A percentile compares a stretch with the other conserved stretches of the same genome.
Conservation (phyloP, 371 early-diverging fungal species). For the Basidiobolus meristosporus region DNA sequence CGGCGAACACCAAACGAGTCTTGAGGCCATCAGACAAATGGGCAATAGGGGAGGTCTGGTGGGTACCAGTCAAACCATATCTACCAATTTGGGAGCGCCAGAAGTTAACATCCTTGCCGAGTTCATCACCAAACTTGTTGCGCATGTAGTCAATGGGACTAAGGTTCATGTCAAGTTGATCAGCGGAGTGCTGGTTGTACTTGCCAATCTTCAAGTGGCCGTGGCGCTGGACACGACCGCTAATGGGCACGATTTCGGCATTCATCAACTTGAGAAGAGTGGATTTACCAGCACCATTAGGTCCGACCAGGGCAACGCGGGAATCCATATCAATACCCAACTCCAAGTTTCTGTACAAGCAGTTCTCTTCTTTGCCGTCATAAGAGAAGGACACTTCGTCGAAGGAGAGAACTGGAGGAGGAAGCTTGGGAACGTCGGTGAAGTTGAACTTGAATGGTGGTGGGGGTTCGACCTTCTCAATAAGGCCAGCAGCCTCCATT, state of each 20-base stretch:
- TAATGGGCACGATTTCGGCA: conserved; percentile 64
- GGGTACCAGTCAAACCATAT: conserved; percentile 83
- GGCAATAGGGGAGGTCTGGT: conserved; percentile 77
- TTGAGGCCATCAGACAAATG: conserved; percentile 89
- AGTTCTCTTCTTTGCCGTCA: conserved; percentile 57
- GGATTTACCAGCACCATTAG: conserved; percentile 84
- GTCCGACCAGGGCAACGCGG: conserved; percentile 76
- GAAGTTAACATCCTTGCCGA: conserved; percentile 49
- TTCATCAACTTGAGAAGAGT: conserved; percentile 87
- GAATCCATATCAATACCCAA: conserved; percentile 94
- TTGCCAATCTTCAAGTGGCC: conserved; percentile 83
- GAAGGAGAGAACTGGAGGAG: conserved; percentile 94
- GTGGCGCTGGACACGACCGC: conserved; percentile 76
- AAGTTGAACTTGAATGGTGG: conserved; percentile 70
- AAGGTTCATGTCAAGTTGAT: conserved; percentile 74
- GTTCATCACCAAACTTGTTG: conserved; percentile 49
- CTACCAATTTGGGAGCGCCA: conserved; percentile 85
- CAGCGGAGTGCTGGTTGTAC: conserved; percentile 94
- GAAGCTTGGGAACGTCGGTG: conserved; percentile 69
- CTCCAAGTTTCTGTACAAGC: conserved; percentile 76
- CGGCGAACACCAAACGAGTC: conserved; percentile 89
- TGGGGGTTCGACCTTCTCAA: conserved; percentile 65
- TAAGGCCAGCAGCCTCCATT: conserved; percentile 94
- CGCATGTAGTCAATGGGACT: conserved; percentile 89
- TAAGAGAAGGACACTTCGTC: conserved; percentile 85